Evolutionary conservation across 2,329 filamentous ascomycete genomes (phyloP), one percentile per base, ranked within the genome.

Genomic region (Monilinia laxa): DNA sequence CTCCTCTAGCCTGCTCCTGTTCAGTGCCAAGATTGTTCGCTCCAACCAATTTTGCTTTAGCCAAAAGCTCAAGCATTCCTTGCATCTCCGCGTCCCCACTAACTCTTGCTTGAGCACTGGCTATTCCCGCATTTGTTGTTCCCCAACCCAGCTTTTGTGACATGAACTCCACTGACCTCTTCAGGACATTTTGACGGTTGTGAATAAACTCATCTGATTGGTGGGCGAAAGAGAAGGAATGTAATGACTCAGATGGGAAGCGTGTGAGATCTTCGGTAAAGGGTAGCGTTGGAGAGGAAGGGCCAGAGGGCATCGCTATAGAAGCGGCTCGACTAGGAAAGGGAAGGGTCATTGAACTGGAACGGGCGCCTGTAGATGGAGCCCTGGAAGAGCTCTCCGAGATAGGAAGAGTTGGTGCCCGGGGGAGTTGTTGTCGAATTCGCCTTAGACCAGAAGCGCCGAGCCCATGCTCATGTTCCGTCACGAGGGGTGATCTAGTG

Each of bases 201-300:
- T 97, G 91, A 66, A 98, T 84, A 70, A 92, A 88, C 70, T 98
- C 94, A 75, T 97, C 93, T 3, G 93, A 94, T 78, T 97, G 93
- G 73, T 96, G 92, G 52, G 95, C 92, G 78, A 99, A 99, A 16
- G 94, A 98, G 80, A 99, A 99, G 1, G 95, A 99, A 79, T 99
- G 95, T 57, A 99, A 82, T 7, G 95, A 99, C 77, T 99, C 95
- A 73, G 92, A 92, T 1, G 95, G 94, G 76, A 99, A 99, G 62
- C 93, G 89, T 56, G 89, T 89, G 56, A 99, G 85, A 76, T 99
- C 95, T 81, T 98, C 95, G 74, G 87, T 85, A 75, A 93, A 92
- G 69, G 86, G 81, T 53, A 90, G 74, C 9, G 80, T 86, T 31
- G 92, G 92, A 28, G 92, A 93, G 25, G 83, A 81, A 31, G 89